These are phyloP conservation scores for Colletotrichum noveboracense DNA, from an alignment of 2,329 filamentous ascomycete genomes.

Conservation along the genomic window DNA sequence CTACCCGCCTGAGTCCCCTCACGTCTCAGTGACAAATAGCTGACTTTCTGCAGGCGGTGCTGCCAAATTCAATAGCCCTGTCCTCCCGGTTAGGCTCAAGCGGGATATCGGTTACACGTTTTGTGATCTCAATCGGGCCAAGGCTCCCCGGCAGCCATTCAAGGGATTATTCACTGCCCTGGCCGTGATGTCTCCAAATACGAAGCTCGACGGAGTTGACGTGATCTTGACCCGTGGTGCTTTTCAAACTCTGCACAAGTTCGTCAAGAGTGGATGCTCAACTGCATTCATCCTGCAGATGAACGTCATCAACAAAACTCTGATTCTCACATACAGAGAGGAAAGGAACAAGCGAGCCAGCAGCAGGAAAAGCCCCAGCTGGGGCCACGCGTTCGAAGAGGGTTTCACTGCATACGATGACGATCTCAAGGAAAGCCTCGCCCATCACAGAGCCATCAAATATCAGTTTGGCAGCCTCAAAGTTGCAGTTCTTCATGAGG, in stretches of 20 bases:
- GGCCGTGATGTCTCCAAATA: background rate
- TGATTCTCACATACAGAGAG: background rate
- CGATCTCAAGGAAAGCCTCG: conserved; percentile 35
- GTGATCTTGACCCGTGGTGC: background rate
- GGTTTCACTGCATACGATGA: background rate
- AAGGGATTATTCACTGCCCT: background rate
- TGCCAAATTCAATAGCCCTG: background rate
- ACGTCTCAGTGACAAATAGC: background rate
- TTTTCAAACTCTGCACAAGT: background rate
- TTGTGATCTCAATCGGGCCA: background rate
- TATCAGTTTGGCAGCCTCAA: conserved; percentile 47
- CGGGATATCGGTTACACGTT: background rate
- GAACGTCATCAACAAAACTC: background rate
- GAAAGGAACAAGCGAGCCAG: background rate
- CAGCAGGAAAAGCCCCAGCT: background rate
- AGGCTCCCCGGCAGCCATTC: background rate
- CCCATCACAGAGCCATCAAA: conserved; percentile 50
- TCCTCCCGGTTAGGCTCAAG: background rate
- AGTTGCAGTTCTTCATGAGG: conserved; percentile 46
- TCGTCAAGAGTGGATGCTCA: background rate
- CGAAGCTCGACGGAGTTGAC: background rate
- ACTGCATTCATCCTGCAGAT: background rate
- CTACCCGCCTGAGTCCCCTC: background rate
- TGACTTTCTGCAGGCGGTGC: background rate
- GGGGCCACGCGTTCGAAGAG: background rate